Conservation (phyloP, 106 monocot species). For the Dioscorea alata region DNA sequence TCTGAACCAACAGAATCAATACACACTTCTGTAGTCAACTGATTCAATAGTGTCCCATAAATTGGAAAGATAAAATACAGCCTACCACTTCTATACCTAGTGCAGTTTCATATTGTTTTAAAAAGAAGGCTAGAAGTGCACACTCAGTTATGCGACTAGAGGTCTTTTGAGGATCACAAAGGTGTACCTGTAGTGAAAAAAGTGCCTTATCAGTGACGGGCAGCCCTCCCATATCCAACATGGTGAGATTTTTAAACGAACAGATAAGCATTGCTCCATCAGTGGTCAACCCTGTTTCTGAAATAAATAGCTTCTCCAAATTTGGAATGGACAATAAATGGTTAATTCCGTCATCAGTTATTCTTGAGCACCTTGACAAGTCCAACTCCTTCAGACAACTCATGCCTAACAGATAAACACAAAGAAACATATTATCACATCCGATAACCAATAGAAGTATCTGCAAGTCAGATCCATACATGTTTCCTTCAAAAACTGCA, state of each 20-base stretch:
- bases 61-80: not conserved
- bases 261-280: constrained; percentile 51
- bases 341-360: constrained; percentile 70
- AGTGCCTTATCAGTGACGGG: constrained; percentile 56
- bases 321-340: constrained; percentile 67
- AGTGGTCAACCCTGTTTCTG: constrained; percentile 62
- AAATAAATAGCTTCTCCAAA: constrained; percentile 66
- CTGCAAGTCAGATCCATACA: not conserved
- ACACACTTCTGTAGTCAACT: too few species aligned
- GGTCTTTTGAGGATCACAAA: not conserved
- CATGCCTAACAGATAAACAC: constrained; percentile 47
- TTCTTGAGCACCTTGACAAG: constrained; percentile 79
- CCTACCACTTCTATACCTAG: not conserved
- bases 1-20: too few species aligned
- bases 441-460: not conserved
- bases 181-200: constrained; percentile 53
- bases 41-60: too few species aligned
- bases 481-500: not conserved
- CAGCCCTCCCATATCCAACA: constrained; percentile 78
- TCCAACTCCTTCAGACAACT: constrained; percentile 69
- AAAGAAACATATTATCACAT: not conserved
- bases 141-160: not conserved
- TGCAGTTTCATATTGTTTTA: not conserved
- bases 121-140: not conserved
- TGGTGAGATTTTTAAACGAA: constrained; percentile 41